These are phyloP conservation scores for Eremothecium cymbalariae DNA, from an alignment of 1,139 yeast species.

Conservation along the genomic window DNA sequence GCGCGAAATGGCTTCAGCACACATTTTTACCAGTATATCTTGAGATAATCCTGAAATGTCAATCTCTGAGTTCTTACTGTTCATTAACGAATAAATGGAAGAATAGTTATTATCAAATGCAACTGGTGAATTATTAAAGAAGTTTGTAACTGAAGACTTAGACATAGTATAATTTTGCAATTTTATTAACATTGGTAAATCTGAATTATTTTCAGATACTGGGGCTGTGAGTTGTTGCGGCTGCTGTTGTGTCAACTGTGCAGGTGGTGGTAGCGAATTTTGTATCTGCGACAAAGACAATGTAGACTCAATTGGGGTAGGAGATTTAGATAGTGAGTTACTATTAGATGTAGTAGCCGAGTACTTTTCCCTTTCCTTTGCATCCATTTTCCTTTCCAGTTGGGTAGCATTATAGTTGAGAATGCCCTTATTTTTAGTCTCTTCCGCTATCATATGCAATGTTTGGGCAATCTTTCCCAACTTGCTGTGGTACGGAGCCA, in stretches of 20 bases:
- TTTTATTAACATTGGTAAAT: conserved; percentile 14
- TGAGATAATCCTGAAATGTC: conserved; percentile 64
- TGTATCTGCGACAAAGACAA: conserved; percentile 2
- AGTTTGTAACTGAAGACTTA: conserved; percentile 19
- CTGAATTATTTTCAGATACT: no score
- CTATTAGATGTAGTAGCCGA: conserved; percentile 2
- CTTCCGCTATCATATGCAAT: conserved; percentile 30
- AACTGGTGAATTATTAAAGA: conserved; percentile 34
- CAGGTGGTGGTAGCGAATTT: neutral
- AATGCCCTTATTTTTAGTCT: conserved; percentile 30
- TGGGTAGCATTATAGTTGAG: conserved; percentile 23
- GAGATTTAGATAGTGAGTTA: conserved; percentile 3
- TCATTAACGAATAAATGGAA: conserved; percentile 53
- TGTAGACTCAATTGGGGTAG: conserved; percentile 10
- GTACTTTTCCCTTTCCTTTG: conserved; percentile 22
- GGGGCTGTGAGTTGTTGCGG: no score
- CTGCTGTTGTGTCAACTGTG: no score
- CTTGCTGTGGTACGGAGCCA: conserved; percentile 23
- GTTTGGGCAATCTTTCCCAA: conserved; percentile 30
- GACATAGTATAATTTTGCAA: conserved; percentile 27
- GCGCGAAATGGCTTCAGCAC: conserved; percentile 55
- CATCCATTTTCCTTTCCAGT: conserved; percentile 21
- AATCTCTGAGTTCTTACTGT: conserved; percentile 50
- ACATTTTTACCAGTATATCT: conserved; percentile 53
- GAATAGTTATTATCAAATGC: conserved; percentile 36